phyloP scores from a whole-genome alignment of 2,329 filamentous ascomycete genomes.

The Phoma sp. region DNA sequence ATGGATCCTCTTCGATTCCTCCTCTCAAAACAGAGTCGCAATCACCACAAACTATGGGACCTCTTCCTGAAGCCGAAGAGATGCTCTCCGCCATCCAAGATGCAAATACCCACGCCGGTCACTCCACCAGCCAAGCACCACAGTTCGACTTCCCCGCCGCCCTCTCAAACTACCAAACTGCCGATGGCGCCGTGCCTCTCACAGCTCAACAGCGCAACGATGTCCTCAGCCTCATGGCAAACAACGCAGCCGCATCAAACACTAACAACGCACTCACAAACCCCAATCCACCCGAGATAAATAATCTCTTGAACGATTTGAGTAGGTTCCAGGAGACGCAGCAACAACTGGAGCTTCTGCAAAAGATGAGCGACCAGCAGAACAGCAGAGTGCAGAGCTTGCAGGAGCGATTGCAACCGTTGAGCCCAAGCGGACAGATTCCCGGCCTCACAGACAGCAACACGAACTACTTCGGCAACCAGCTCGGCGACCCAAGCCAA shows the following conservation, averaged over 20 bases:
- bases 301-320: slow-evolving; percentile 64
- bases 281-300: slow-evolving; percentile 61
- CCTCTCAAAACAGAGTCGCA: slow-evolving; percentile 51
- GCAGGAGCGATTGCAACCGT: slow-evolving; percentile 74
- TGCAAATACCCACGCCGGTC: slow-evolving; percentile 50
- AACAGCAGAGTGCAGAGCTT: slow-evolving; percentile 78
- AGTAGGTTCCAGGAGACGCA: slow-evolving; percentile 72
- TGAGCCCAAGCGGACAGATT: slow-evolving; percentile 80
- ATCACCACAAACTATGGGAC: slow-evolving; percentile 44
- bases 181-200: slow-evolving; percentile 54
- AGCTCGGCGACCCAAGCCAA: slow-evolving; percentile 46
- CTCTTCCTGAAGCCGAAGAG: slow-evolving; percentile 52
- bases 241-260: slow-evolving; percentile 49
- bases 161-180: slow-evolving; percentile 56
- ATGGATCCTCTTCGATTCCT: slow-evolving; percentile 28
- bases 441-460: slow-evolving; percentile 63
- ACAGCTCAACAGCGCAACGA: slow-evolving; percentile 56
- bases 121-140: slow-evolving; percentile 38
- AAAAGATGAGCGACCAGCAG: slow-evolving; percentile 80
- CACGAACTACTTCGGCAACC: slow-evolving; percentile 43
- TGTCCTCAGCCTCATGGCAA: slow-evolving; percentile 57
- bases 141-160: slow-evolving; percentile 56
- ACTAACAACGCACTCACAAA: slow-evolving; percentile 64
- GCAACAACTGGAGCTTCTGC: slow-evolving; percentile 78
- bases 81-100: slow-evolving; percentile 59